phyloP scores from a whole-genome alignment of 2,329 filamentous ascomycete genomes.

The Aspergillus intermedius region DNA sequence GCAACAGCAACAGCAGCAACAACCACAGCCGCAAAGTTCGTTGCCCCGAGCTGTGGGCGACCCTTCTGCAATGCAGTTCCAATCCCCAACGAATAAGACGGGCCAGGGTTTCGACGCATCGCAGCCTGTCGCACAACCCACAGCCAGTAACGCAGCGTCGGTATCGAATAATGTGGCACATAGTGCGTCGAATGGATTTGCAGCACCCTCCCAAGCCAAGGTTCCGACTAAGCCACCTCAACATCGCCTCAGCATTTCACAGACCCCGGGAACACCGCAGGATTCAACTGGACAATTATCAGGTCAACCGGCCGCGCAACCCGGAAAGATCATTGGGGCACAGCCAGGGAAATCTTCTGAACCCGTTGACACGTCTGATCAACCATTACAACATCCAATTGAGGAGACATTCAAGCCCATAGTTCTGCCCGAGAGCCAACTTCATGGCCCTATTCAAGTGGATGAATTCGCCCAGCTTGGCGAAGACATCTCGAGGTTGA shows the following conservation, averaged over 20 bases:
- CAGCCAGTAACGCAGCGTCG: constrained; percentile 25
- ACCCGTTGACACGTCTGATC: constrained; percentile 25
- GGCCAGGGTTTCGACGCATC: constrained; percentile 42
- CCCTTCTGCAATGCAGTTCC: constrained; percentile 38
- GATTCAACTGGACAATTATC: constrained; percentile 23
- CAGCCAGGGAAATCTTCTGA: constrained; percentile 22
- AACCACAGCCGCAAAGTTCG: constrained; percentile 8
- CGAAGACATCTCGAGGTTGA: constrained; percentile 59
- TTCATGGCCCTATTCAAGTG: constrained; percentile 67
- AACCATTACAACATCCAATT: constrained; percentile 33
- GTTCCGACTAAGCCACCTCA: constrained; percentile 25
- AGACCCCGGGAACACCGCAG: constrained; percentile 23
- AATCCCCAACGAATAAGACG: constrained; percentile 42
- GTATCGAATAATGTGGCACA: constrained; percentile 25
- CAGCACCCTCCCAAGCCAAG: constrained; percentile 31
- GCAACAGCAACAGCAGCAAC: constrained; percentile 39
- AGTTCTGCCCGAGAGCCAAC: constrained; percentile 44
- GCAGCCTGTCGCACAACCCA: constrained; percentile 27
- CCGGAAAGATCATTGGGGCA: constrained; percentile 20
- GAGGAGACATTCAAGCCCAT: constrained; percentile 43
- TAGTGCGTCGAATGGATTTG: constrained; percentile 34
- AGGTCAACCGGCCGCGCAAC: constrained; percentile 22
- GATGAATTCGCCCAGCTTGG: constrained; percentile 59
- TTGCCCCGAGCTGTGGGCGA: constrained; percentile 31
- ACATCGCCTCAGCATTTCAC: constrained; percentile 25